A percentile compares a stretch with the other conserved stretches of the same genome.
Evolutionary conservation across 371 early-diverging fungal genomes (phyloP).

Genomic region (Mucor sp.): DNA sequence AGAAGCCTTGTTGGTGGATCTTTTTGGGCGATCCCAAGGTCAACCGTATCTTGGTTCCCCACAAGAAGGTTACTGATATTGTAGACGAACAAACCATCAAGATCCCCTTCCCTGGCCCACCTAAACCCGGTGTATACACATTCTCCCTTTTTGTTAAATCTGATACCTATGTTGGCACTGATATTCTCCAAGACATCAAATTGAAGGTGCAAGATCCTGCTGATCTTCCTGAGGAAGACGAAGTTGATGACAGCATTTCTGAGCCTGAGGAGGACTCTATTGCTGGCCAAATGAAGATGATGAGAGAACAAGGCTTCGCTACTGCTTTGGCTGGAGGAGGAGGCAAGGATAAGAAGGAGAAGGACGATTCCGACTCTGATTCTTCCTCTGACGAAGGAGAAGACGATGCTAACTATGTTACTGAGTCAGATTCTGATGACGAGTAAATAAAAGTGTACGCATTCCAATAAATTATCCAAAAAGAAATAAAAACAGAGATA

Average conservation of each 20-base stretch:
- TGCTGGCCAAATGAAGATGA: slow-evolving; percentile 90
- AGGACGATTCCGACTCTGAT: slow-evolving; percentile 34
- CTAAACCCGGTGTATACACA: slow-evolving; percentile 79
- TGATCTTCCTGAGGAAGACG: slow-evolving; percentile 70
- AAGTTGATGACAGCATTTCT: slow-evolving; percentile 91
- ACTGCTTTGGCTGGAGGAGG: slow-evolving; percentile 63
- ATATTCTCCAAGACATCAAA: slow-evolving; percentile 73
- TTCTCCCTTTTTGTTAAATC: slow-evolving; percentile 86
- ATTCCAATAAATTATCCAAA: background rate
- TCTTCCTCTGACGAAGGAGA: slow-evolving; percentile 17
- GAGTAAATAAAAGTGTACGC: slow-evolving; percentile 3
- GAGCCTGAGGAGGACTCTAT: slow-evolving; percentile 96
- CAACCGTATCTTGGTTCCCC: slow-evolving; percentile 80
- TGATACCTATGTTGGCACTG: slow-evolving; percentile 87
- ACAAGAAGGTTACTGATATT: slow-evolving; percentile 80
- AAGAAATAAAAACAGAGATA: background rate
- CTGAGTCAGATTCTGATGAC: slow-evolving; percentile 30
- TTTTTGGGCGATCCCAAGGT: slow-evolving; percentile 84
- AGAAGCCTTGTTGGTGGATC: slow-evolving; percentile 94
- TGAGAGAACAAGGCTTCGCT: slow-evolving; percentile 75
- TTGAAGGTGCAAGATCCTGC: slow-evolving; percentile 73
- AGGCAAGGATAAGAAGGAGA: slow-evolving; percentile 31
- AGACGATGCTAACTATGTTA: slow-evolving; percentile 34
- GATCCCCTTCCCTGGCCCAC: slow-evolving; percentile 95
- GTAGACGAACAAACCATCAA: slow-evolving; percentile 68